Evolutionary conservation across 2,329 filamentous ascomycete genomes (phyloP).

Genomic region (Talaromyces sp.): DNA sequence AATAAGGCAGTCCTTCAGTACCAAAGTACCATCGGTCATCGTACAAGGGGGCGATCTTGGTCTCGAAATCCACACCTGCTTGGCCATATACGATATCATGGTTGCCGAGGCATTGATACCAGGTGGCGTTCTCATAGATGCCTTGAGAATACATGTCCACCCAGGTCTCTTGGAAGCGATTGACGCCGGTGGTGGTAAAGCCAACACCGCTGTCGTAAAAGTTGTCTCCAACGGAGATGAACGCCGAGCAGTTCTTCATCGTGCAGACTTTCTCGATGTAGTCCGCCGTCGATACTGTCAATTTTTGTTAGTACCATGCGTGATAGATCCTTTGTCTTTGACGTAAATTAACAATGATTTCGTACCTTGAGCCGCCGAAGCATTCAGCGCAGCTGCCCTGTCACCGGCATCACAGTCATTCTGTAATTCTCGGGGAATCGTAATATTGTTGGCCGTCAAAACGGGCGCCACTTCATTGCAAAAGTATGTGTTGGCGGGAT

Average conservation of each 20-base stretch:
- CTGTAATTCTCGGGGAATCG: constrained; percentile 18
- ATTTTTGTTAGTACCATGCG: background rate
- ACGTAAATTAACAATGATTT: background rate
- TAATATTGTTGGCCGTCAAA: constrained; percentile 16
- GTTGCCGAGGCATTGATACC: constrained; percentile 24
- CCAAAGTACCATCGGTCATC: constrained; percentile 25
- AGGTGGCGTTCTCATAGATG: constrained; percentile 18
- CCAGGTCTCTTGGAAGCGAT: constrained; percentile 22
- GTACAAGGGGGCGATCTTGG: constrained; percentile 21
- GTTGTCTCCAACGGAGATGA: constrained; percentile 24
- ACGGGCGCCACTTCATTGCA: constrained; percentile 19
- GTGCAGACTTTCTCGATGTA: constrained; percentile 23
- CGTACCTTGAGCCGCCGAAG: constrained; percentile 20
- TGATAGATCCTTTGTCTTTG: background rate
- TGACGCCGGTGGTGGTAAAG: constrained; percentile 22
- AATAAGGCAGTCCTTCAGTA: constrained; percentile 18
- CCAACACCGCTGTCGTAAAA: constrained; percentile 25
- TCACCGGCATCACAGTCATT: constrained; percentile 25
- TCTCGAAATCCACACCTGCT: constrained; percentile 23
- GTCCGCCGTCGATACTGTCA: constrained; percentile 18
- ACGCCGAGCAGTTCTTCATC: constrained; percentile 22
- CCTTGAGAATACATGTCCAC: constrained; percentile 21
- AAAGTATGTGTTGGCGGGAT: constrained; percentile 20
- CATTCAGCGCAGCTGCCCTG: constrained; percentile 18
- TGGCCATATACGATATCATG: constrained; percentile 23